Evolutionary conservation across 495 filamentous ascomycete genomes (phyloP).

Genomic region (Aspergillus steynii): DNA sequence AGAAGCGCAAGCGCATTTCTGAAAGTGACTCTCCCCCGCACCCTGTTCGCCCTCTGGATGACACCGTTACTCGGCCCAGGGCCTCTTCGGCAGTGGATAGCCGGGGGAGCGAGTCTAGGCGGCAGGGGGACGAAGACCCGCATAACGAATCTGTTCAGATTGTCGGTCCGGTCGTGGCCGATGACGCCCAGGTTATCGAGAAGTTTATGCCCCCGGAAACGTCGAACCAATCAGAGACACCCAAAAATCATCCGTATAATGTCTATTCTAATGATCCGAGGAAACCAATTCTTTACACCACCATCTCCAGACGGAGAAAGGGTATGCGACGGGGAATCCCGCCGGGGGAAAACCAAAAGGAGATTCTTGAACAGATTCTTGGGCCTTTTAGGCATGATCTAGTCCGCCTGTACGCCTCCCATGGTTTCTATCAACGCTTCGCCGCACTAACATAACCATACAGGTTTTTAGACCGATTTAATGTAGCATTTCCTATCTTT

Average conservation of each 20-base stretch:
- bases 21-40: conserved; percentile 25
- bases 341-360: conserved; percentile 52
- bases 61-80: conserved; percentile 30
- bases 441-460: conserved; percentile 12
- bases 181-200: conserved; percentile 54
- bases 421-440: not conserved
- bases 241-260: conserved; percentile 47
- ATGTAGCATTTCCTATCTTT: conserved; percentile 55
- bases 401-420: conserved; percentile 46
- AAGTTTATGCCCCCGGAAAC: conserved; percentile 49
- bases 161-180: conserved; percentile 51
- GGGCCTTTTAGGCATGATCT: conserved; percentile 53
- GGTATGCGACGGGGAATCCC: conserved; percentile 49
- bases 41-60: conserved; percentile 18
- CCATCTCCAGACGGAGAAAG: conserved; percentile 47
- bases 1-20: conserved; percentile 44
- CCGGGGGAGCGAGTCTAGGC: conserved; percentile 35
- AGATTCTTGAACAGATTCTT: conserved; percentile 55
- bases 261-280: conserved; percentile 51
- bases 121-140: conserved; percentile 39
- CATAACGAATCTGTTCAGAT: conserved; percentile 52
- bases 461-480: conserved; percentile 53
- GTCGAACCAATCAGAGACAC: conserved; percentile 39
- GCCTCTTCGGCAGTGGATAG: conserved; percentile 31
- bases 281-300: conserved; percentile 50